These are phyloP conservation scores for Chiua virens DNA, from an alignment of 768 basidiomycete genomes.

Conservation along the genomic window DNA sequence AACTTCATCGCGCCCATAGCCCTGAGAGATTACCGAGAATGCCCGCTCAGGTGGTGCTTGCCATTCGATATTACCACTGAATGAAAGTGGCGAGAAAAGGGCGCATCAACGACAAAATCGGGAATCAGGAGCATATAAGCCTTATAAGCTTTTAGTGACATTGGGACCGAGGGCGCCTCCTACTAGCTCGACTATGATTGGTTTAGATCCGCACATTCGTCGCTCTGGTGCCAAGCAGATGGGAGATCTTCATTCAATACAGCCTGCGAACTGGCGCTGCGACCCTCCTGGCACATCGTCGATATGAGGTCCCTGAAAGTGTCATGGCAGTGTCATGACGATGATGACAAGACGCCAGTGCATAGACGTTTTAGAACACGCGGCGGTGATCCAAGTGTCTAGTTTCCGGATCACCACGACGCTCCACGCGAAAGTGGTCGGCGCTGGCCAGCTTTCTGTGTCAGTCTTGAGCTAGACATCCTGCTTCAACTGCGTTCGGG, in stretches of 20 bases:
- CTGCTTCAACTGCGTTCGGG: neutral
- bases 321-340: neutral
- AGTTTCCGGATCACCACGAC: too few relatives aligned
- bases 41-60: neutral
- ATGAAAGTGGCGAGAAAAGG: neutral
- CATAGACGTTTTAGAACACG: too few relatives aligned
- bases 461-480: too few relatives aligned
- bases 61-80: conserved; percentile 14
- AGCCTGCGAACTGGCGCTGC: neutral
- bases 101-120: neutral
- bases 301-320: neutral
- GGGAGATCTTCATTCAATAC: neutral
- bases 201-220: conserved; percentile 21
- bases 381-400: too few relatives aligned
- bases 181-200: conserved; percentile 13
- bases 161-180: conserved; percentile 5
- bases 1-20: conserved; percentile 3
- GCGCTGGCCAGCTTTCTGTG: too few relatives aligned
- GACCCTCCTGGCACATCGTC: neutral
- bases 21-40: neutral
- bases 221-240: conserved; percentile 5
- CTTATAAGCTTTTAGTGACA: conserved; percentile 15
- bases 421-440: too few relatives aligned
- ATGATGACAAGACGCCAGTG: conserved; percentile 7
- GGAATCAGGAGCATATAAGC: neutral